Evolutionary conservation across 305 asterid species (phyloP).

Genomic region (Solanum hybrid): DNA sequence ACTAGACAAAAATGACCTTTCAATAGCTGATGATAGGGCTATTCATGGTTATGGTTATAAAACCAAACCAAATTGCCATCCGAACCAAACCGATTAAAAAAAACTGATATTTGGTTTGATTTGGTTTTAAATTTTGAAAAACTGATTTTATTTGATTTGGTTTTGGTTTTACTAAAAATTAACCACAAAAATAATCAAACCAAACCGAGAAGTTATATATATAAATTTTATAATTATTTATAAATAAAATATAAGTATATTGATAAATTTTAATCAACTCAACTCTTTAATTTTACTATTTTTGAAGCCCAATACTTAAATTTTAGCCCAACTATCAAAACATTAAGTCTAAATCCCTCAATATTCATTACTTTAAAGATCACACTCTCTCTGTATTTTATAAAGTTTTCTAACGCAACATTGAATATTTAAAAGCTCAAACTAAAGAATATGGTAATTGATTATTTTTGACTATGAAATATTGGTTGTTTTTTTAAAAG

Average conservation of each 20-base stretch:
- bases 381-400: too few relatives aligned
- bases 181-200: background rate
- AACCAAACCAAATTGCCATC: background rate
- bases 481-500: too few relatives aligned
- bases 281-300: too few relatives aligned
- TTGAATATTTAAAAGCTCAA: background rate
- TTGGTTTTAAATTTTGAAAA: background rate
- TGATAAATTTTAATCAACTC: too few relatives aligned
- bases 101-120: background rate
- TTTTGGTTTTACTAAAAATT: background rate
- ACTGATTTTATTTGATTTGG: background rate
- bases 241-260: too few relatives aligned
- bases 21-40: background rate
- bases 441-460: background rate
- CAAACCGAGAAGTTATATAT: background rate
- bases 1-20: background rate
- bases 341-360: too few relatives aligned
- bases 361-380: too few relatives aligned
- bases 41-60: background rate
- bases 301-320: too few relatives aligned
- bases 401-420: background rate
- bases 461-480: background rate
- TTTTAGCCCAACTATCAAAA: too few relatives aligned
- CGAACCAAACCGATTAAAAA: too few relatives aligned
- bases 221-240: too few relatives aligned